Percentiles rank a stretch among this genome's conserved stretches.
These are phyloP conservation scores for Colletotrichum lini DNA, from an alignment of 2,329 filamentous ascomycete genomes.

Conservation along the genomic window DNA sequence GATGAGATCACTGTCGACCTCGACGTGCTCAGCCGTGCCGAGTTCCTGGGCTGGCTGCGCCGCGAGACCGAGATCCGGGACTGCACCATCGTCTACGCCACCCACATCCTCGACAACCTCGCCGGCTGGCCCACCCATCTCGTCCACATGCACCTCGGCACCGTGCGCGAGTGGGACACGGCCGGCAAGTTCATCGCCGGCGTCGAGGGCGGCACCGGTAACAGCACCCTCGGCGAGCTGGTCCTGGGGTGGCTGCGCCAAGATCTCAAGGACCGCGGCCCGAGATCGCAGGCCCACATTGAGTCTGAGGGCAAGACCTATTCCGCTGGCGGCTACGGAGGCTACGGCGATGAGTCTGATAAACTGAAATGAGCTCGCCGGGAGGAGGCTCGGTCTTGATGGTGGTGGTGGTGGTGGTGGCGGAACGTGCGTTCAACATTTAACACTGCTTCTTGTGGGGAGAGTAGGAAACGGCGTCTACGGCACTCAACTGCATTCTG, in stretches of 20 bases:
- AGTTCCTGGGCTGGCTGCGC: conserved; percentile 90
- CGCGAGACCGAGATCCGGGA: conserved; percentile 84
- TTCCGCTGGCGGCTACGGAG: conserved; percentile 65
- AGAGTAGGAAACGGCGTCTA: conserved; percentile 4
- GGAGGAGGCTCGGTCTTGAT: not conserved
- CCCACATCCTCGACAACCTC: conserved; percentile 96
- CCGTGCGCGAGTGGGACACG: conserved; percentile 87
- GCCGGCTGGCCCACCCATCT: conserved; percentile 96
- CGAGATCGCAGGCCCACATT: conserved; percentile 72
- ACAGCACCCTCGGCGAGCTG: conserved; percentile 87
- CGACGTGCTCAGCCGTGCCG: conserved; percentile 86
- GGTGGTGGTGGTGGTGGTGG: not conserved
- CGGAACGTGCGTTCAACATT: conserved; percentile 23
- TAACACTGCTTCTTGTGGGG: not conserved
- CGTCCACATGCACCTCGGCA: conserved; percentile 94
- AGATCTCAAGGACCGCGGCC: conserved; percentile 84
- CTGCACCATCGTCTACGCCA: conserved; percentile 97
- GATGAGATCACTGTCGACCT: conserved; percentile 98
- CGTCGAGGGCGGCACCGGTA: conserved; percentile 69
- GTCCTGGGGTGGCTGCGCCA: conserved; percentile 89
- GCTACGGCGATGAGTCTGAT: conserved; percentile 70
- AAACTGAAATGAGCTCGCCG: conserved; percentile 41
- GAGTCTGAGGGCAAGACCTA: conserved; percentile 77
- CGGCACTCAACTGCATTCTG: conserved; percentile 41
- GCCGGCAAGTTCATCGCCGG: conserved; percentile 77